These are phyloP conservation scores for Lichtheimia ornata DNA, from an alignment of 371 early-diverging fungal species.

Conservation along the genomic window DNA sequence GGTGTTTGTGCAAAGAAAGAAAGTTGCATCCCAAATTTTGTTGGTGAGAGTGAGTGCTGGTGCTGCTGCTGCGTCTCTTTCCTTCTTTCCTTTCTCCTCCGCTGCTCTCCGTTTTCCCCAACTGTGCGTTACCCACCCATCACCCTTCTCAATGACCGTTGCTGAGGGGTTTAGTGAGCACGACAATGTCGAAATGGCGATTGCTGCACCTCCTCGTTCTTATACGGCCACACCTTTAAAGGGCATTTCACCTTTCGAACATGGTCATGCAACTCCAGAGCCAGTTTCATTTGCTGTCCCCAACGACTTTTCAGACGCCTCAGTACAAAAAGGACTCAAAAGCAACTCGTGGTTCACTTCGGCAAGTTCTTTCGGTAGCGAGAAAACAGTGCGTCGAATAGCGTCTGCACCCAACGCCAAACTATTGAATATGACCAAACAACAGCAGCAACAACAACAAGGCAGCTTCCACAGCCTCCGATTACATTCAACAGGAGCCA, in stretches of 20 bases:
- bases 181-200: slow-evolving; percentile 27
- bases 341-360: slow-evolving; percentile 49
- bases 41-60: no score
- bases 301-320: slow-evolving; percentile 33
- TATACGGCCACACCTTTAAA: slow-evolving; percentile 32
- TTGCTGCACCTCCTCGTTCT: slow-evolving; percentile 43
- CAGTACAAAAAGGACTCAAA: slow-evolving; percentile 21
- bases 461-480: slow-evolving; percentile 7
- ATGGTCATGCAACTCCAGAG: slow-evolving; percentile 2
- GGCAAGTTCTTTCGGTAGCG: slow-evolving; percentile 13
- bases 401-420: slow-evolving; percentile 59
- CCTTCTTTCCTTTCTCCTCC: slow-evolving; percentile 2
- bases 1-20: no score
- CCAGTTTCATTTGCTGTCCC: slow-evolving; percentile 32
- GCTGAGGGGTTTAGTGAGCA: slow-evolving; percentile 2
- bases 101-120: background rate
- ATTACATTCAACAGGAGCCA: slow-evolving; percentile 1
- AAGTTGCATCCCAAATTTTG: no score
- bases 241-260: slow-evolving; percentile 33
- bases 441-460: slow-evolving; percentile 10
- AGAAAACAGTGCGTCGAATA: slow-evolving; percentile 48
- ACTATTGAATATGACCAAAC: slow-evolving; percentile 24
- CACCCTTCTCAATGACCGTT: slow-evolving; percentile 4
- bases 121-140: background rate
- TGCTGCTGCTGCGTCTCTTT: background rate